Base-by-base conservation (phyloP, 306 rosid genomes). In the Purshia tridentata region DNA sequence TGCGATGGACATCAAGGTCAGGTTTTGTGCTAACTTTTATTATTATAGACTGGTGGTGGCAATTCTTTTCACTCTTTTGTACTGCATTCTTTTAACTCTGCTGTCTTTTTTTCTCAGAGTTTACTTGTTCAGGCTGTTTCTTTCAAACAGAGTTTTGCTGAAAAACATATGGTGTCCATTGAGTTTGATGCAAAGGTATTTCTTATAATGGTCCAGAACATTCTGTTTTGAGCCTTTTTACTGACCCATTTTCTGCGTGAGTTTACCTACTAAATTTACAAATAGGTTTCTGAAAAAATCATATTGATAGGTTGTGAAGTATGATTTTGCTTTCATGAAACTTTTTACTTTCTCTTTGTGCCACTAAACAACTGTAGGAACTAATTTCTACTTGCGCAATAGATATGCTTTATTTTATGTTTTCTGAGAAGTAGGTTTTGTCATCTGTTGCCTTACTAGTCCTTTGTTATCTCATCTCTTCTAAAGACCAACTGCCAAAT, bases 141-240 rank as follows among this genome's bases (percentile, higher is more conserved):
- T 74, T 80, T 75, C 73, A 86, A 52, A 76, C 78, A 64, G 77
- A 84, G 65, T 65, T 81, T 64, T 77, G 84, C 88, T 75, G 92
- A 79, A 73, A 80, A 66, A 18, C 96, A 82, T 40, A 81, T 94
- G 96, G 69, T 88, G 55, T 75, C 69, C 48, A 73, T 94, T 77
- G 96, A 94, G 74, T 76, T 86, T 63, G 97, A 94, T 42, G 88
- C 88, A 8, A 88, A 94, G 98, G 98, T 94, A 89, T 76, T 77
- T 50, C 63, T 59, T 39, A 40, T 20, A 69, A 72, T 61, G 39
- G 49, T 39, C 54, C 40, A 40, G 63, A 67, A 48, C 63, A 65
- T 40, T 69, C 52, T 61, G 18, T 50, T 67, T 76, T n/a, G 22
- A 42, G 53, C 20, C 5, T 29, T 57, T 48, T 50, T 52, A 12